Conservation (phyloP, 202 grass and related monocot genomes). For the Carex sylvatica region DNA sequence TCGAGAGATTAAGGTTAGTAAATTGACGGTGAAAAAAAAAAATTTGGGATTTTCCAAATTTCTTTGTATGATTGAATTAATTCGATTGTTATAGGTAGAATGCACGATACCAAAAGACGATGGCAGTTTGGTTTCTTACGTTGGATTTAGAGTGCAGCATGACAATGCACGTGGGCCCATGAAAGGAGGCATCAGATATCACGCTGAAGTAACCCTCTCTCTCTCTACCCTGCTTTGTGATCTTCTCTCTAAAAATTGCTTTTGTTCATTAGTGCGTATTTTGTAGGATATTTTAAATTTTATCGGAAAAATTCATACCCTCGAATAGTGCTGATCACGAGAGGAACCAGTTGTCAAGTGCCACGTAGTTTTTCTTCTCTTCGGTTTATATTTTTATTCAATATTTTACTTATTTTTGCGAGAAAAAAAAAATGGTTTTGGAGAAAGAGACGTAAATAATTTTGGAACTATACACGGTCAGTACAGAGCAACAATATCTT, state of each 20-base stretch:
- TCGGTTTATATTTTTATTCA: not conserved
- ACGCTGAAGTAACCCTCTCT: conserved; percentile 55
- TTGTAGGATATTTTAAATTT: not conserved
- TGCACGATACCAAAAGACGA: conserved; percentile 95
- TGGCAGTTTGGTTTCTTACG: conserved; percentile 64
- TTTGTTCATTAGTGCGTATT: not conserved
- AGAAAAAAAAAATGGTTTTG: not conserved
- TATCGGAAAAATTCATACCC: not conserved
- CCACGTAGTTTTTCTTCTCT: not conserved
- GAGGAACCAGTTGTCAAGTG: not conserved
- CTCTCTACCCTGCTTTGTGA: not conserved
- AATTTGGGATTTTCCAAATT: not conserved
- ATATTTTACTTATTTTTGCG: not conserved
- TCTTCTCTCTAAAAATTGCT: too few relatives aligned
- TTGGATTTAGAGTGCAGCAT: conserved; percentile 93
- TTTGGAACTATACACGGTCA: not conserved
- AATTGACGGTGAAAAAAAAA: not conserved
- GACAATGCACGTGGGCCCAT: conserved; percentile 94
- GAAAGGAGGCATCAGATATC: conserved; percentile 98
- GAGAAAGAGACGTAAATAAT: not conserved
- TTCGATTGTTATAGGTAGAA: conserved; percentile 61
- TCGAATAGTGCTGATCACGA: not conserved
- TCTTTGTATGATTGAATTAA: not conserved
- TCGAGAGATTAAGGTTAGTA: conserved; percentile 81
- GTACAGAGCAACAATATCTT: not conserved